Conservation (phyloP, 179 eudicot genomes). For the Silene noctiflora region DNA sequence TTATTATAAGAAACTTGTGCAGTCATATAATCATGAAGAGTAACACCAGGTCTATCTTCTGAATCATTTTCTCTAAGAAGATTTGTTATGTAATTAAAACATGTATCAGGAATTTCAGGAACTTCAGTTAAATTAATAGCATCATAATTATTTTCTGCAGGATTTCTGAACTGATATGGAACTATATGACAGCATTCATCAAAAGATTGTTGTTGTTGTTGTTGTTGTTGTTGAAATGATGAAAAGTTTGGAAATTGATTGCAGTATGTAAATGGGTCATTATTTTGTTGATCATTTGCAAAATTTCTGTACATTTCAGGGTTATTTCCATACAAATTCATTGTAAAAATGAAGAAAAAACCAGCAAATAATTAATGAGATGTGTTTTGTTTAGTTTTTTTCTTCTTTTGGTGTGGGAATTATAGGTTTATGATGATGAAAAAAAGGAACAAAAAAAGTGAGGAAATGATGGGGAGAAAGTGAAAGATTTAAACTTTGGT, state of each 20-base stretch:
- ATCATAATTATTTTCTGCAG: neutral
- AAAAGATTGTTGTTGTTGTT: neutral
- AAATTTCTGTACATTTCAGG: conserved; percentile 14
- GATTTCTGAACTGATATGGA: conserved; percentile 2
- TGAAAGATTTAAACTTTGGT: too few relatives aligned
- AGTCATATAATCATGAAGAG: conserved; percentile 51
- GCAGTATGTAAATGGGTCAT: conserved; percentile 13
- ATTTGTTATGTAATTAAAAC: conserved; percentile 48
- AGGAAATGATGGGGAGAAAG: too few relatives aligned
- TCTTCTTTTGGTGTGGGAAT: neutral
- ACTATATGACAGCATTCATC: conserved; percentile 9
- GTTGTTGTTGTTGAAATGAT: neutral
- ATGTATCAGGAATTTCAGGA: conserved; percentile 48
- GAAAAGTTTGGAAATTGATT: conserved; percentile 9
- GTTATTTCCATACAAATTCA: conserved; percentile 23
- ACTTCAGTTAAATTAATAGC: conserved; percentile 28
- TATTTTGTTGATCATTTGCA: conserved; percentile 20
- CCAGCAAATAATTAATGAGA: neutral
- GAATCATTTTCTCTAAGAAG: conserved; percentile 58
- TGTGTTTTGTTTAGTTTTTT: neutral
- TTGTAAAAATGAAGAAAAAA: neutral
- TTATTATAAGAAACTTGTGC: conserved; percentile 62
- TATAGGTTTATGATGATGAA: too few relatives aligned
- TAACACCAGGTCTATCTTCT: conserved; percentile 42
- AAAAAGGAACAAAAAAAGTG: too few relatives aligned